Evolutionary conservation across 495 filamentous ascomycete species (phyloP).

Genomic region (Peziza echinospora): DNA sequence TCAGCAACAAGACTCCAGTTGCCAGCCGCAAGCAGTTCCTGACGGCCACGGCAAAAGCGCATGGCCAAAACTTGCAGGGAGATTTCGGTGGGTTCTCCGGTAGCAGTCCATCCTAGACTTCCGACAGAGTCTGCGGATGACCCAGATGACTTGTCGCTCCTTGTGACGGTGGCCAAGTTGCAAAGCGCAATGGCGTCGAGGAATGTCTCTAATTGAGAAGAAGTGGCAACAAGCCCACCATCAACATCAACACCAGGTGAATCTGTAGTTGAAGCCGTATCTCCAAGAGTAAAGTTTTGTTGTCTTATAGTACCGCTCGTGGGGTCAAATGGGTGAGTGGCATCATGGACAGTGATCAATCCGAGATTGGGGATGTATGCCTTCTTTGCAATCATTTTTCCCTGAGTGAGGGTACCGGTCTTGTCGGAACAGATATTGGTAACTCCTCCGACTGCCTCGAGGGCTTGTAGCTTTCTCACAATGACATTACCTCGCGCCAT

Average conservation of each 20-base stretch:
- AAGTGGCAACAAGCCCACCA: slow-evolving; percentile 4
- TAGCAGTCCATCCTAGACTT: slow-evolving; percentile 25
- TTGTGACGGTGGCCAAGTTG: slow-evolving; percentile 13
- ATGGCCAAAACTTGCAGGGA: slow-evolving; percentile 32
- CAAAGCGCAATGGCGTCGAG: slow-evolving; percentile 20
- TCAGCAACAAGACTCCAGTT: slow-evolving; percentile 28
- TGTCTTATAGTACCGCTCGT: slow-evolving; percentile 9
- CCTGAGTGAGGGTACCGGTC: slow-evolving; percentile 41
- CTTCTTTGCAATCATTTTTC: slow-evolving; percentile 35
- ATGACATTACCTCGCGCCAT: slow-evolving; percentile 52
- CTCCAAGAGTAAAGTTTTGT: background rate
- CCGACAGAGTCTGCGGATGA: slow-evolving; percentile 15
- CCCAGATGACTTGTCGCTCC: slow-evolving; percentile 15
- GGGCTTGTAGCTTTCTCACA: slow-evolving; percentile 40
- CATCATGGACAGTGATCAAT: slow-evolving; percentile 14
- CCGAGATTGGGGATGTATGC: slow-evolving; percentile 21
- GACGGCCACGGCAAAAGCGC: slow-evolving; percentile 23
- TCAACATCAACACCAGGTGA: slow-evolving; percentile 9
- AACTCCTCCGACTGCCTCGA: slow-evolving; percentile 40
- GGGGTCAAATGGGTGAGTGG: slow-evolving; percentile 18
- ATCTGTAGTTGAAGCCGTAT: slow-evolving; percentile 5
- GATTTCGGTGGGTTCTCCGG: slow-evolving; percentile 37
- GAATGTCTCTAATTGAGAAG: slow-evolving; percentile 10
- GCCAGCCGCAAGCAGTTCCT: slow-evolving; percentile 12
- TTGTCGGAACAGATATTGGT: slow-evolving; percentile 42